phyloP scores from a whole-genome alignment of 805 yeast species.

The Suhomyces sp. region DNA sequence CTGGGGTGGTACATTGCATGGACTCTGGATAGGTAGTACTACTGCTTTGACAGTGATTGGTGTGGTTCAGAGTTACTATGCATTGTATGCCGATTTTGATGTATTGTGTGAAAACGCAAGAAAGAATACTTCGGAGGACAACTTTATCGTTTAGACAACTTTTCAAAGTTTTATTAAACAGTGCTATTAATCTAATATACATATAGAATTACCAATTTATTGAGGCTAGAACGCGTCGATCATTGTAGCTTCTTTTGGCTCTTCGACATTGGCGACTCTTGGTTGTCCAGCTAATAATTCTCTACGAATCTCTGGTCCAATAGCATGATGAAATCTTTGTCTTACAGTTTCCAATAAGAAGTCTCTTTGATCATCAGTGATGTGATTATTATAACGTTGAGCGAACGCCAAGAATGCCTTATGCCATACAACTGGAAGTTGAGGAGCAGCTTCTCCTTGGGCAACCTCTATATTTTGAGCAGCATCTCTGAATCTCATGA shows the following conservation, averaged over 20 bases:
- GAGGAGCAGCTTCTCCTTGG: constrained; percentile 41
- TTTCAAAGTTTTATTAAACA: neutral
- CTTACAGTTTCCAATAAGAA: constrained; percentile 87
- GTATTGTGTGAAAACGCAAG: constrained; percentile 38
- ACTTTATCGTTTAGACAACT: neutral
- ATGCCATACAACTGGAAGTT: constrained; percentile 95
- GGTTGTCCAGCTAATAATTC: constrained; percentile 85
- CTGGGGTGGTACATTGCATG: constrained; percentile 49
- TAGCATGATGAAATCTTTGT: constrained; percentile 81
- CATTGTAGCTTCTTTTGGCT: constrained; percentile 34
- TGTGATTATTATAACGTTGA: constrained; percentile 93
- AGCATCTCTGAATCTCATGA: constrained; percentile 80
- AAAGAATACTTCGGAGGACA: constrained; percentile 27
- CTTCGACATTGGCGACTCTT: constrained; percentile 41
- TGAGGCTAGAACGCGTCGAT: constrained; percentile 32
- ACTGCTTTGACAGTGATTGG: constrained; percentile 52
- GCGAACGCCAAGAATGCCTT: constrained; percentile 93
- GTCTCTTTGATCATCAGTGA: constrained; percentile 98
- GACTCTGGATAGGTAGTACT: constrained; percentile 58
- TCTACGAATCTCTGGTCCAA: constrained; percentile 92
- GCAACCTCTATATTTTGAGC: constrained; percentile 43
- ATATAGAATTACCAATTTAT: constrained; percentile 3
- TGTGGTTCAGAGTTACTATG: constrained; percentile 39
- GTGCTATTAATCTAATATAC: constrained; percentile 4
- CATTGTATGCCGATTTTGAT: constrained; percentile 36